These are phyloP conservation scores for Trichothecium sympodiale DNA, from an alignment of 2,329 filamentous ascomycete species.

Conservation along the genomic window DNA sequence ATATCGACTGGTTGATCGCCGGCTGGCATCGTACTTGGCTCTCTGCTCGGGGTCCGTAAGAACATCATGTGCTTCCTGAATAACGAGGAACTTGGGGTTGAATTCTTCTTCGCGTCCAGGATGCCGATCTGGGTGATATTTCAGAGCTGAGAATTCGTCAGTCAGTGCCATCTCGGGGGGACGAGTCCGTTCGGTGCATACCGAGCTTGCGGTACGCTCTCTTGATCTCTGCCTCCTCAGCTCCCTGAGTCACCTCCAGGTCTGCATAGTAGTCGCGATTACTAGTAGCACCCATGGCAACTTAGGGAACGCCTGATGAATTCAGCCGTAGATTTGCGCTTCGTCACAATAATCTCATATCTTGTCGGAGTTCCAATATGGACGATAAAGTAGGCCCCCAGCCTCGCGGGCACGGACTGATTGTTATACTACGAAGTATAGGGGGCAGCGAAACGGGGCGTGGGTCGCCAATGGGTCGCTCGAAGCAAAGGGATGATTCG, in stretches of 20 bases:
- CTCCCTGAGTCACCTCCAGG: constrained; percentile 58
- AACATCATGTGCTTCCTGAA: constrained; percentile 78
- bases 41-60: constrained; percentile 39
- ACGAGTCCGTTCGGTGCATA: constrained; percentile 22
- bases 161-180: neutral
- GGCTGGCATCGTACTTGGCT: constrained; percentile 40
- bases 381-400: too few relatives aligned
- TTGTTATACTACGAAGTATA: too few relatives aligned
- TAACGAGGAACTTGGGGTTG: constrained; percentile 73
- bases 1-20: constrained; percentile 22
- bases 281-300: constrained; percentile 25
- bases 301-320: too few relatives aligned
- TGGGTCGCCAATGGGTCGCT: too few relatives aligned
- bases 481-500: too few relatives aligned
- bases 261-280: constrained; percentile 74
- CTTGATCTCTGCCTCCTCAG: constrained; percentile 66
- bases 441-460: too few relatives aligned
- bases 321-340: too few relatives aligned
- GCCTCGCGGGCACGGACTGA: too few relatives aligned
- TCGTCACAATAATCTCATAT: too few relatives aligned
- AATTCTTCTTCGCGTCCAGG: constrained; percentile 71
- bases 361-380: too few relatives aligned
- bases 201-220: constrained; percentile 79
- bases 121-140: constrained; percentile 84
- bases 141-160: constrained; percentile 45